Evolutionary conservation across 768 basidiomycete genomes (phyloP).

Genomic region (Naganishia randhawae): DNA sequence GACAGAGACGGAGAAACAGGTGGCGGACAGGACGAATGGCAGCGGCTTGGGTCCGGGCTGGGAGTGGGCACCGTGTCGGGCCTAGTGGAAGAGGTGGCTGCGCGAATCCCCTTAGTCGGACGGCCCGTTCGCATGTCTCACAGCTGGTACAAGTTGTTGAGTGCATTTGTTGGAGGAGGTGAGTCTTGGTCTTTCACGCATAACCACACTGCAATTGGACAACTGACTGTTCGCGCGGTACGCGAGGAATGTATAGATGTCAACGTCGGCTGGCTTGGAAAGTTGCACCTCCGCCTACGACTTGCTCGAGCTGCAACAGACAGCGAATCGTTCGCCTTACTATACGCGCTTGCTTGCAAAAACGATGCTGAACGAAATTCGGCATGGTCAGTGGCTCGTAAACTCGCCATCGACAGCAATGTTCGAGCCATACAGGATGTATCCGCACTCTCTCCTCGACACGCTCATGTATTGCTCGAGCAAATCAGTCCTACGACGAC

Average conservation of each 20-base stretch:
- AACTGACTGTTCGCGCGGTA: no score
- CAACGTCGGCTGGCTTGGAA: slow-evolving; percentile 20
- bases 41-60: background rate
- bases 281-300: slow-evolving; percentile 32
- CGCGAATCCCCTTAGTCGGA: slow-evolving; percentile 6
- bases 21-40: background rate
- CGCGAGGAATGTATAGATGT: slow-evolving; percentile 24
- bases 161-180: slow-evolving; percentile 39
- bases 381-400: slow-evolving; percentile 39
- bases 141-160: slow-evolving; percentile 31
- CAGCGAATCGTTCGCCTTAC: slow-evolving; percentile 33
- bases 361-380: background rate
- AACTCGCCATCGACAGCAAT: slow-evolving; percentile 11
- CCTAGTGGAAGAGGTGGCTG: background rate
- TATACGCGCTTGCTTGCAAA: slow-evolving; percentile 37
- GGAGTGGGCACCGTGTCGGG: background rate
- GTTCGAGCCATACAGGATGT: slow-evolving; percentile 35
- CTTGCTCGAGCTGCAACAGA: slow-evolving; percentile 29
- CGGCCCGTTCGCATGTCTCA: slow-evolving; percentile 9
- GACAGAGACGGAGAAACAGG: slow-evolving; percentile 27
- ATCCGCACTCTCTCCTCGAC: slow-evolving; percentile 35
- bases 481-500: slow-evolving; percentile 31
- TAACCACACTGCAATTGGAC: background rate
- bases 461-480: slow-evolving; percentile 32
- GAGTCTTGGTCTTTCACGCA: slow-evolving; percentile 22